Conservation (phyloP, 495 filamentous ascomycete species). For the Thermochaetoides thermophila region DNA sequence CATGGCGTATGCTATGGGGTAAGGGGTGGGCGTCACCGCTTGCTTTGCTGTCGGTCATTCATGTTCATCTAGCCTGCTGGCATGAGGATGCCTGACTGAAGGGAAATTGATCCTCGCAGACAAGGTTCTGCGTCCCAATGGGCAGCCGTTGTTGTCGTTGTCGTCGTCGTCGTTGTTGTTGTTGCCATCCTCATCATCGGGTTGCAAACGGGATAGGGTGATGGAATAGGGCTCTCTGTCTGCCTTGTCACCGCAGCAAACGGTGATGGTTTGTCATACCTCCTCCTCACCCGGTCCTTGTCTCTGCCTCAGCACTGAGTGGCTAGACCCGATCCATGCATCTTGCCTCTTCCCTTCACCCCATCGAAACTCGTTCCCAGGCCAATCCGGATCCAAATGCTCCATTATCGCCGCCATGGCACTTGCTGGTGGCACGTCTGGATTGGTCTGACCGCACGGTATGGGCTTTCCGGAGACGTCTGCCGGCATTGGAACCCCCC, state of each 20-base stretch:
- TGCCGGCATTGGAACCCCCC: constrained; percentile 9
- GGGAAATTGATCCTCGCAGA: no score
- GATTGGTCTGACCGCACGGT: constrained; percentile 38
- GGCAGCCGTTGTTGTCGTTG: constrained; percentile 10
- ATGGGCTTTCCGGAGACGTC: constrained; percentile 28
- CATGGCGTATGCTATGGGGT: no score
- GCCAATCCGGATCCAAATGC: constrained; percentile 23
- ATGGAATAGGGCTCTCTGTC: constrained; percentile 10
- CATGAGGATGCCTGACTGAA: no score
- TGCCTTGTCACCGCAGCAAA: constrained; percentile 19
- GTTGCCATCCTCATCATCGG: no score
- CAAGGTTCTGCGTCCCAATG: no score
- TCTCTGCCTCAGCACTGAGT: no score
- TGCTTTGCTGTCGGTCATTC: no score
- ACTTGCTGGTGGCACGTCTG: constrained; percentile 15
- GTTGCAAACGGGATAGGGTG: no score
- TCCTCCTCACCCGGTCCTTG: constrained; percentile 2
- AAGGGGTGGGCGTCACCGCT: no score
- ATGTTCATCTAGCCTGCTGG: no score
- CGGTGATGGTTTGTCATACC: constrained; percentile 19
- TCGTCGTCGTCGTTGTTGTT: no score
- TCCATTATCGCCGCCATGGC: constrained; percentile 25
- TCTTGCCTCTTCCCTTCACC: constrained; percentile 25
- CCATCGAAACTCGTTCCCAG: constrained; percentile 26
- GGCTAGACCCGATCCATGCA: constrained; percentile 27